Evolutionary conservation across 2,329 filamentous ascomycete species (phyloP), one percentile per base, ranked within the genome.

Genomic region (Fusarium agapanthi): DNA sequence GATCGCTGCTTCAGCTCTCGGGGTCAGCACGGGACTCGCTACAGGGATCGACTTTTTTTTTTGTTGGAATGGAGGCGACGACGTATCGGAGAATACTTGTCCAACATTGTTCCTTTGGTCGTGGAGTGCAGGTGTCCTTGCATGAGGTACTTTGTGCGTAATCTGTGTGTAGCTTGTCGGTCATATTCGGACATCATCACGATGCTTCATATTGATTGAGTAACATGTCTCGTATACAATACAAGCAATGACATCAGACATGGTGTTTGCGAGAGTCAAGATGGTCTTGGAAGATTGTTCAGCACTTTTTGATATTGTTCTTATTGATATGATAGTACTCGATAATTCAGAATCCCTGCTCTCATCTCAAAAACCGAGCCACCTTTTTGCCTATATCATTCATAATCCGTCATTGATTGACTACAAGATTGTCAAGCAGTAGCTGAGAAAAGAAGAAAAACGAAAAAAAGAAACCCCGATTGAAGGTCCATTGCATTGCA

Each of bases 1-100:
- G 65, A 69, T 69, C 58, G 51, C 65, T 69, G 66, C 65, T 69
- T 69, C 59, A 68, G 64, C 63, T 22, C 30, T 45, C n/a, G 30
- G 24, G 45, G 35, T 40, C 48, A 50, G 37, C 44, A 64, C 50
- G 35, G 44, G 24, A 35, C 44, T 59, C 18, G 15, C 34, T 37
- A 26, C 40, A 57, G 26, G 50, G 66, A 59, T 69, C 51, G 8
- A 40, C 40, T 41, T 37, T 24, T 38, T 41, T 37, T 24, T 38
- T 47, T 26, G 16, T 32, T 54, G 45, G 35, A 65, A 65, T 51
- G 40, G 30, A 48, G 24, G 28, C n/a, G 58, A 53, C 26, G 18
- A 30, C n/a, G 15, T 10, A 35, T 57, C 44, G 50, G 45, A 69
- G 41, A 54, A 59, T 44, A 65, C 28, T 35, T 48, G 41, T 55